Base-by-base conservation (phyloP, 495 filamentous ascomycete genomes). In the Cairneyella variabilis region DNA sequence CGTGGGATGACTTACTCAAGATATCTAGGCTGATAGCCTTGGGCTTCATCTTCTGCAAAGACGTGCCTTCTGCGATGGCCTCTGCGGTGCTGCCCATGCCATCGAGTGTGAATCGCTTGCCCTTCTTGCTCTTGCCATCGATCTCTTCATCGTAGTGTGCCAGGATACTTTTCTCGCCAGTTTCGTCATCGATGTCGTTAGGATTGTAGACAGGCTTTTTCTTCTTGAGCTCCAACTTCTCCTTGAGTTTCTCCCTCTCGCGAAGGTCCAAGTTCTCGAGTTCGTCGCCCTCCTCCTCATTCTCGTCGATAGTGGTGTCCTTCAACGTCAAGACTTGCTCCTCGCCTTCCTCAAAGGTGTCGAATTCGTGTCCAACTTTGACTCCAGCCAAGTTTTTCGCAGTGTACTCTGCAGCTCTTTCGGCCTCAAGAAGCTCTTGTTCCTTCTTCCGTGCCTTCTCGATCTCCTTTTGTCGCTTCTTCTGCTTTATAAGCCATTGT, bases 71-170 rank as follows among this genome's bases (percentile, higher is more conserved):
- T 21, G 21, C 28, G 3, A 64, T 69, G 43, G 83, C 72, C 59
- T 91, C 88, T 9, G 72, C 66, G 4, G 81, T 82, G 32, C 79
- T 84, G 18, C 89, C 90, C 50, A 81, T 73, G 1, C 82, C 84
- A 66, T 90, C 90, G 26, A 98, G 71, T 0, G 87, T 95, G 63
- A 98, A 97, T 14, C 76, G 74, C 69, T 95, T 97, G 44, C 81
- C 78, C 70, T 92, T 93, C 72, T 95, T 96, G 49, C 90, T 90
- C 72, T 95, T 96, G 49, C 90, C 91, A 36, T 89, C 81, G 42
- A 96, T 95, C 62, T 95, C 91, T 63, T 96, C 92, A 59, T 97
- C 93, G 64, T 98, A 98, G 52, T 98, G 90, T 20, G 83, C 77
- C 40, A 98, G 71, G 23, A 98, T 78, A 3, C 71, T 72, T 43